These are phyloP conservation scores for Dillenia turbinata DNA, from an alignment of 164 flowering plant genomes.

Conservation along the genomic window DNA sequence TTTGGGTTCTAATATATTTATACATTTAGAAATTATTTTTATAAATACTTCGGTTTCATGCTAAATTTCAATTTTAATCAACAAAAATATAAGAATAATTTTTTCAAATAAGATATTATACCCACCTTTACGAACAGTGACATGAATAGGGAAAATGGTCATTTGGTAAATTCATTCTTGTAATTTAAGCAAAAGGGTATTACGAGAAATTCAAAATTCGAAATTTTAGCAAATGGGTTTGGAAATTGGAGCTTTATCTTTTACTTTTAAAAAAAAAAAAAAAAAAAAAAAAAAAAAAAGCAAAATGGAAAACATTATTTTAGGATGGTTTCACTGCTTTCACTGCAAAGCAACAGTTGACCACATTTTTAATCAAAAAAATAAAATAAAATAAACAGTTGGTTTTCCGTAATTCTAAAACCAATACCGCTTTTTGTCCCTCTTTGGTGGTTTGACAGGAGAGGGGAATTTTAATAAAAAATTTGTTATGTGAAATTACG, in stretches of 20 bases:
- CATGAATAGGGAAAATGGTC: no score
- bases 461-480: not conserved
- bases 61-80: no score
- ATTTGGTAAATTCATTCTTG: not conserved
- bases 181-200: no score
- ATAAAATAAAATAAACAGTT: not conserved
- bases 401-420: constrained; percentile 12
- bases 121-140: no score
- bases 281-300: constrained; percentile 13
- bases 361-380: constrained; percentile 16
- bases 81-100: no score
- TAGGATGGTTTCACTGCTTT: constrained; percentile 27
- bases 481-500: not conserved
- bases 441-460: not conserved
- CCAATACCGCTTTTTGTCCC: constrained; percentile 3
- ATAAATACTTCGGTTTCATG: no score
- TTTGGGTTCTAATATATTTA: no score
- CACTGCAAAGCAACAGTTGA: constrained; percentile 41
- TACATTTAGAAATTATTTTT: no score
- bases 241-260: not conserved
- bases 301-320: constrained; percentile 10
- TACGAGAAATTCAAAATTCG: no score
- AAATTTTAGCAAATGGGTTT: no score
- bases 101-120: no score
- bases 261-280: constrained; percentile 11